Evolutionary conservation across 2,329 filamentous ascomycete species (phyloP).

Genomic region (Beauveria brongniartii): DNA sequence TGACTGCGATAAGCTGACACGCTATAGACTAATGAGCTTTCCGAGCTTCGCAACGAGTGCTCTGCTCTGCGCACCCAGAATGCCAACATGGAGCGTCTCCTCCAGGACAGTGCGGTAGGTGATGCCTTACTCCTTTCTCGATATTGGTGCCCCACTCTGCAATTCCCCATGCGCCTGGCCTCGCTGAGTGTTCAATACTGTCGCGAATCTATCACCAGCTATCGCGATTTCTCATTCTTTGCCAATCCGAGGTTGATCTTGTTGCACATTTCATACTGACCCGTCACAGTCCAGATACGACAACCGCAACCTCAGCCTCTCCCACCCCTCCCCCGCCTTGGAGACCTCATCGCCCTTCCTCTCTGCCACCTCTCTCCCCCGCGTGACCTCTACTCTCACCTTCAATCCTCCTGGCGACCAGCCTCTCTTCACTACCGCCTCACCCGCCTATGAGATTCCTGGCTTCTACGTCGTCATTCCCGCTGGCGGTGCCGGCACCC

Average conservation of each 20-base stretch:
- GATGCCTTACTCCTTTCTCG: constrained; percentile 1
- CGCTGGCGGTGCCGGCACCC: constrained; percentile 21
- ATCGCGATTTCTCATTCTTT: background rate
- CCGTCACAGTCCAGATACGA: background rate
- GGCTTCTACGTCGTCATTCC: constrained; percentile 21
- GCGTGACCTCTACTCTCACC: constrained; percentile 10
- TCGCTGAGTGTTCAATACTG: background rate
- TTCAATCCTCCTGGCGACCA: constrained; percentile 10
- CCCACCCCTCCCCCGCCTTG: constrained; percentile 2
- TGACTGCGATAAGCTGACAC: background rate
- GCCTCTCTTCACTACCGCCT: constrained; percentile 11
- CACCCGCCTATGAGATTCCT: constrained; percentile 17
- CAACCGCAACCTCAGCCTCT: constrained; percentile 5
- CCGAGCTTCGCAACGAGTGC: constrained; percentile 18
- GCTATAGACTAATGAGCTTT: constrained; percentile 17
- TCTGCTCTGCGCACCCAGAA: constrained; percentile 18
- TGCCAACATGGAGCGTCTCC: constrained; percentile 17
- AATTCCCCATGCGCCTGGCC: background rate
- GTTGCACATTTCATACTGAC: background rate
- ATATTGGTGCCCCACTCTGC: background rate
- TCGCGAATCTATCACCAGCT: background rate
- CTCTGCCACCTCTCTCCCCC: constrained; percentile 11
- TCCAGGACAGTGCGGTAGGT: constrained; percentile 17
- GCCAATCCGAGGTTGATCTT: too few species aligned
- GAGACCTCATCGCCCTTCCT: constrained; percentile 12